Base-by-base conservation (phyloP, 2,329 filamentous ascomycete species). In the Chrysoporthe puriensis region DNA sequence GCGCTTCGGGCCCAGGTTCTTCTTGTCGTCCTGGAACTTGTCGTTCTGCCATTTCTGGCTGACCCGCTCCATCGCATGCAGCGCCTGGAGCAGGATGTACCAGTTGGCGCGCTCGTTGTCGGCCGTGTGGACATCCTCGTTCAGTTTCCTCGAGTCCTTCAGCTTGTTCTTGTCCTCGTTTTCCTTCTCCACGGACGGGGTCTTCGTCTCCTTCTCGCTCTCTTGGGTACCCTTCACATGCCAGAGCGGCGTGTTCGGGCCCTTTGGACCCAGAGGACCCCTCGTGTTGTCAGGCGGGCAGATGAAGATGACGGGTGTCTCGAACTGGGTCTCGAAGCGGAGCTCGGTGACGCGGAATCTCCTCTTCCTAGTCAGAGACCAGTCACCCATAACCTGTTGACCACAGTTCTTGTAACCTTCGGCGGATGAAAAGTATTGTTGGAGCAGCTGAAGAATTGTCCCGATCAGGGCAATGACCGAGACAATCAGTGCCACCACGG, bases 31-130 rank as follows among this genome's bases (percentile, higher is more conserved):
- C 0, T 70, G 63, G 43, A 73, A 69, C 40, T 82, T 78, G 0
- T 65, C 40, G 7, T 72, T 32, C 66, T 84, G 81, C 85, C 85
- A 87, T 3, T 74, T 69, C n/a, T 76, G 72, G 4, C 85, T 86
- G 18, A 80, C 76, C 0, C 71, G 65, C 72, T 87, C 85, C 79
- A 86, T 84, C 18, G 74, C 73, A 65, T 87, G 85, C 0, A 86
- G 72, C 13, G 82, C 79, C 3, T 79, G 80, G n/a, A 87, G 77
- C 13, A 88, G 74, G 7, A 79, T 78, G 4, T 84, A 78, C 85
- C 85, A 87, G 0, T 85, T 85, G 3, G 83, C 83, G n/a, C 81
- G 76, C 72, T 87, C 85, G 65, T 86, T 86, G 71, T 87, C 84
- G 6, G 85, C 83, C 2, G 85, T 88, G 69, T 85, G 84, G 0